A percentile compares a stretch with the other conserved stretches of the same genome.
phyloP scores from a whole-genome alignment of 306 rosid species.

The Vigna angularis region DNA sequence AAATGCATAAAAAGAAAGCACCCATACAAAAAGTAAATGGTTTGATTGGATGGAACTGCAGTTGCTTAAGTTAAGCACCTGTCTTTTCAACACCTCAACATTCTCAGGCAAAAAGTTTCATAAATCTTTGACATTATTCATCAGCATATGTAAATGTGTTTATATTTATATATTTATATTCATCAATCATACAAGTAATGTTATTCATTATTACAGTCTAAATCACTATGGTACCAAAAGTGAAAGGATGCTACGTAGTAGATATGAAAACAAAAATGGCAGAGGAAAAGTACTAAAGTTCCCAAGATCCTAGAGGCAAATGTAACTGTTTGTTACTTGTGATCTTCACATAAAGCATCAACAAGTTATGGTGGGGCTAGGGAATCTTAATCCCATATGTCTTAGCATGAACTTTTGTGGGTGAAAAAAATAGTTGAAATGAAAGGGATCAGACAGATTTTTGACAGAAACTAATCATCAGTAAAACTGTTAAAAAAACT shows the following conservation, averaged over 20 bases:
- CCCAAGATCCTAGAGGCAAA: conserved; percentile 8
- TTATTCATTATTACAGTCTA: conserved; percentile 5
- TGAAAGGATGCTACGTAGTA: conserved; percentile 6
- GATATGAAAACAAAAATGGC: neutral
- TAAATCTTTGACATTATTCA: conserved; percentile 24
- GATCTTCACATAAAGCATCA: conserved; percentile 26
- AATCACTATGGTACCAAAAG: conserved; percentile 19
- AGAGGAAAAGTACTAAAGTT: conserved; percentile 20
- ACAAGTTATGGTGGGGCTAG: neutral
- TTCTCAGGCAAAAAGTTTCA: conserved; percentile 27
- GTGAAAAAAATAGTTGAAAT: too few relatives aligned
- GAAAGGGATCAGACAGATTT: too few relatives aligned
- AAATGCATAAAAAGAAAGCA: conserved; percentile 2
- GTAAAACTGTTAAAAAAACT: too few relatives aligned
- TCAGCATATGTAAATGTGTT: neutral
- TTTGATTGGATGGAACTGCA: neutral
- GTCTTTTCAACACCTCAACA: conserved; percentile 12
- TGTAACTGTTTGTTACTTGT: conserved; percentile 13
- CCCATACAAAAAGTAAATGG: neutral
- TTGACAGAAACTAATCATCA: too few relatives aligned
- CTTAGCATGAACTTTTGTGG: neutral
- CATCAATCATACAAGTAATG: neutral
- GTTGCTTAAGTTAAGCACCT: conserved; percentile 7
- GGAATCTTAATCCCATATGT: neutral
- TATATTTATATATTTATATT: neutral